phyloP scores from a whole-genome alignment of 2,329 filamentous ascomycete genomes.

The Aspergillus sp. region DNA sequence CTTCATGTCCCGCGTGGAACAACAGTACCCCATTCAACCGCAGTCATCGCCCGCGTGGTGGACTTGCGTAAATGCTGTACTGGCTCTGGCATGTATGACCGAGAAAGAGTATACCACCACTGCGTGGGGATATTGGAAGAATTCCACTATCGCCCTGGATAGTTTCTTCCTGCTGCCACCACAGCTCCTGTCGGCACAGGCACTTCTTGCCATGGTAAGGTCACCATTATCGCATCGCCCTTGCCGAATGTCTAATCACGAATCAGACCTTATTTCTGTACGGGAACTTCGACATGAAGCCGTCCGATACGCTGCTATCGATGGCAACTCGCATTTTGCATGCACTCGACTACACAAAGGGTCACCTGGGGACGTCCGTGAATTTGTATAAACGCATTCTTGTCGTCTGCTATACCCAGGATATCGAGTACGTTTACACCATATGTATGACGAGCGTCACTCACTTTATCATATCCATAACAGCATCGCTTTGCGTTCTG shows the following conservation, averaged over 20 bases:
- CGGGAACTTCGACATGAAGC: not conserved
- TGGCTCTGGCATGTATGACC: constrained; percentile 2
- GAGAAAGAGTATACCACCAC: not conserved
- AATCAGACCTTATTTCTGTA: not conserved
- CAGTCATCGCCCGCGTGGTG: not conserved
- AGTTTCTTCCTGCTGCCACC: not conserved
- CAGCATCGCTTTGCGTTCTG: not conserved
- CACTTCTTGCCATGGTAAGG: constrained; percentile 4
- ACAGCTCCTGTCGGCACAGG: constrained; percentile 1
- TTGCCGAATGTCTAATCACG: too few relatives aligned
- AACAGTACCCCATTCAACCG: constrained; percentile 1
- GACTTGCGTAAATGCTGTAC: constrained; percentile 4
- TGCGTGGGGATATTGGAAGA: constrained; percentile 6
- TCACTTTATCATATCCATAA: not conserved
- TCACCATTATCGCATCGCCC: not conserved
- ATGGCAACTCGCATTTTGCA: constrained; percentile 4
- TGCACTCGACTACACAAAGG: not conserved
- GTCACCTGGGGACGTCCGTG: not conserved
- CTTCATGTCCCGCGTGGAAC: constrained; percentile 1
- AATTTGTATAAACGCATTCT: not conserved
- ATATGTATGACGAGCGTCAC: not conserved
- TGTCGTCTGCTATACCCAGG: not conserved
- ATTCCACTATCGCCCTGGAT: constrained; percentile 1
- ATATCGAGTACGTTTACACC: constrained; percentile 3
- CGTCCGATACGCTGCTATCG: not conserved